These are phyloP conservation scores for Russula earlei DNA, from an alignment of 768 basidiomycete species.

Conservation along the genomic window DNA sequence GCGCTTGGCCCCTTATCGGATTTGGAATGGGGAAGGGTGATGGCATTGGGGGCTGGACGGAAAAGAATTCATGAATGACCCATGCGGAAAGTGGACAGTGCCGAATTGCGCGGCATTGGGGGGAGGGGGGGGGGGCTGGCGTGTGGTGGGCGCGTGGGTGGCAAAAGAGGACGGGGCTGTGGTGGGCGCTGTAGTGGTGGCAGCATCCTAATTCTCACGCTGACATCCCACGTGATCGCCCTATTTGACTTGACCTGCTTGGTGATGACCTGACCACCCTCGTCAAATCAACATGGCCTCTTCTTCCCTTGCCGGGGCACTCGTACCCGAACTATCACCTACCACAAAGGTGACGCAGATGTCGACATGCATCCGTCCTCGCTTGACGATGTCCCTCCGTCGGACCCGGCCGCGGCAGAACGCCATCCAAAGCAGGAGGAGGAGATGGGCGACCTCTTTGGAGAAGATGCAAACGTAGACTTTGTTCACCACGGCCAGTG, in stretches of 20 bases:
- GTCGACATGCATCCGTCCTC: conserved; percentile 11
- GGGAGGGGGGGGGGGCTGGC: no score
- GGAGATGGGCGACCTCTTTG: conserved; percentile 73
- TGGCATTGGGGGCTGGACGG: background rate
- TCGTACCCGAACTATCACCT: background rate
- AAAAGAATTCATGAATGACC: background rate
- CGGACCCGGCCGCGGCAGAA: no score
- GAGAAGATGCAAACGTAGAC: conserved; percentile 50
- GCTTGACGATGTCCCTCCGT: background rate
- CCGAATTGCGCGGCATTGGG: no score
- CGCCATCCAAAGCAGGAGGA: conserved; percentile 18
- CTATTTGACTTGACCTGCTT: no score
- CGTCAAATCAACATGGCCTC: no score
- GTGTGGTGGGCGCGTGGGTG: no score
- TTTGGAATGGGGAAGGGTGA: background rate
- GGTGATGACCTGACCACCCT: no score
- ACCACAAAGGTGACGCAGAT: background rate
- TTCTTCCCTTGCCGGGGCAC: conserved; percentile 14
- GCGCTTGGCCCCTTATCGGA: background rate
- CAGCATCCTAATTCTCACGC: no score
- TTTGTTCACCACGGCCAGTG: conserved; percentile 45
- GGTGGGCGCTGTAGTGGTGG: no score
- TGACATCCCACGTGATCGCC: no score
- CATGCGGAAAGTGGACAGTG: no score
- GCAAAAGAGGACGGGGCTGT: no score